Conservation (phyloP, 257 asterid genomes). For the Solanum appendiculatum region DNA sequence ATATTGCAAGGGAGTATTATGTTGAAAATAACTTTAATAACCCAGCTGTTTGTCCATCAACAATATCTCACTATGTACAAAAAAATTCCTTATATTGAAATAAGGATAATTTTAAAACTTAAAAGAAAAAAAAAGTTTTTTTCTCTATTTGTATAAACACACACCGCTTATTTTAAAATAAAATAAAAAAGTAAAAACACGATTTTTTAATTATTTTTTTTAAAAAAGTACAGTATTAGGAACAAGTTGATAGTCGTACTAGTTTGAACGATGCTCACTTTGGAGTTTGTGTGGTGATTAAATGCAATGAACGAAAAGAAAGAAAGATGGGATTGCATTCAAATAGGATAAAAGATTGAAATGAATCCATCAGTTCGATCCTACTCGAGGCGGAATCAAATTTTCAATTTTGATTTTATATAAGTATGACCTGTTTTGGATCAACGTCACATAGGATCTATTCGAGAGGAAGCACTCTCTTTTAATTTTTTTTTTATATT, state of each 20-base stretch:
- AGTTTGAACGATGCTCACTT: background rate
- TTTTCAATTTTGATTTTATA: background rate
- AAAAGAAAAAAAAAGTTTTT: no score
- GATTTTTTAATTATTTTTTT: no score
- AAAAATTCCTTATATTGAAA: no score
- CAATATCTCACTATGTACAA: background rate
- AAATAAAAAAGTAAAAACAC: no score
- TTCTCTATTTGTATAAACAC: no score
- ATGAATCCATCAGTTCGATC: background rate
- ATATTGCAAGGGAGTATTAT: no score
- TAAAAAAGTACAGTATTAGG: background rate
- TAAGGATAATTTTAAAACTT: no score
- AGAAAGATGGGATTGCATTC: background rate
- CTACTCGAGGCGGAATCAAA: background rate
- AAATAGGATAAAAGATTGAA: background rate
- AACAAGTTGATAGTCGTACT: background rate
- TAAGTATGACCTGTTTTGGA: no score
- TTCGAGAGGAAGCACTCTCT: no score
- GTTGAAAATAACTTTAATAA: no score
- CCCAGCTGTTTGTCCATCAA: background rate
- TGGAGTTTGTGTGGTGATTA: background rate
- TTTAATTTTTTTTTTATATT: no score
- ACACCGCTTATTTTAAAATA: no score
- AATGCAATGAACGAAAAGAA: background rate
- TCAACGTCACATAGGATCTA: rapidly evolving